These are phyloP conservation scores for Saccharomyces hybrid DNA, from an alignment of 1,139 yeast species.

Conservation along the genomic window DNA sequence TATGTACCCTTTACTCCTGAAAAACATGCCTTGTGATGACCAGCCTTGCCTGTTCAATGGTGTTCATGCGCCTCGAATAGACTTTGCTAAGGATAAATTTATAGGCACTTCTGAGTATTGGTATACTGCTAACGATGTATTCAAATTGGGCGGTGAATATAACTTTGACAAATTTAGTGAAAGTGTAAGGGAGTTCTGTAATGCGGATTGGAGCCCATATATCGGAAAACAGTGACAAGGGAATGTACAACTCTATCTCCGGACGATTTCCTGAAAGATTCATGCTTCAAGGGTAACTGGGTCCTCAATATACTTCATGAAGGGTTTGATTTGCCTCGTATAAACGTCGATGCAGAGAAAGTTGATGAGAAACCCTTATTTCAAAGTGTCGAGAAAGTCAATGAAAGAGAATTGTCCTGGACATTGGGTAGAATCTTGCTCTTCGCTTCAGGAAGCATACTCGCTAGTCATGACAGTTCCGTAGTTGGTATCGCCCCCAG, in stretches of 20 bases:
- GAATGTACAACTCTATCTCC: conserved; percentile 38
- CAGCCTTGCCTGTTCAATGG: conserved; percentile 76
- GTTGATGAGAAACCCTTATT: conserved; percentile 44
- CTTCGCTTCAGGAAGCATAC: conserved; percentile 50
- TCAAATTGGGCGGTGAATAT: conserved; percentile 70
- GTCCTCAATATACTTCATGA: conserved; percentile 68
- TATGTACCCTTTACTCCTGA: conserved; percentile 62
- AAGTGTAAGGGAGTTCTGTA: conserved; percentile 58
- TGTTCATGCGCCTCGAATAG: conserved; percentile 66
- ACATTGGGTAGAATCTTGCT: conserved; percentile 55
- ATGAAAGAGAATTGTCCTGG: conserved; percentile 61
- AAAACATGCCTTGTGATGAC: conserved; percentile 65
- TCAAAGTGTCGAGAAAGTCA: conserved; percentile 51
- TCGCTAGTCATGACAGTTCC: conserved; percentile 25
- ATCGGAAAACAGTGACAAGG: conserved; percentile 42
- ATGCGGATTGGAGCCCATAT: conserved; percentile 54
- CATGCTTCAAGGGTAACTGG: conserved; percentile 82
- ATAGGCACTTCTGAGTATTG: conserved; percentile 78
- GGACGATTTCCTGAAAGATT: conserved; percentile 45
- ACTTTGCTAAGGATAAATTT: conserved; percentile 62
- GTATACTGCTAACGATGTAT: conserved; percentile 79
- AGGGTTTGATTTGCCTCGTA: conserved; percentile 66
- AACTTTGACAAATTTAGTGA: conserved; percentile 54
- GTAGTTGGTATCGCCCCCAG: conserved; percentile 47
- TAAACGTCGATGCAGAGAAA: conserved; percentile 35